Conservation (phyloP, 164 flowering plant genomes). For the Saururus chinensis region DNA sequence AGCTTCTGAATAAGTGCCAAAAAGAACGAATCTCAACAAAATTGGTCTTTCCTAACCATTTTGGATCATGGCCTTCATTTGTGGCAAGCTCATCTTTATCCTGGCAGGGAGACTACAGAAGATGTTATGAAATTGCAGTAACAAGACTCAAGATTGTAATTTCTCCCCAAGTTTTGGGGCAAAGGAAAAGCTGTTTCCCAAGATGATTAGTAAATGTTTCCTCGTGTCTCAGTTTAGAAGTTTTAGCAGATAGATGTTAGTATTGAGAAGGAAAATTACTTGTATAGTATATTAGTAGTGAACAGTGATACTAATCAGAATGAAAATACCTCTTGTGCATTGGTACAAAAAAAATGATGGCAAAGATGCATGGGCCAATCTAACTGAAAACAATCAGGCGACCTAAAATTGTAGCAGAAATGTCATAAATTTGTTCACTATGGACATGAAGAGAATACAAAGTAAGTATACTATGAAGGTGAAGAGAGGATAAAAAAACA, state of each 20-base stretch:
- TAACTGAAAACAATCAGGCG: constrained; percentile 51
- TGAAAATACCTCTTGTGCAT: constrained; percentile 1
- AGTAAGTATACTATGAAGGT: not conserved
- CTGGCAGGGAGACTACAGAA: constrained; percentile 12
- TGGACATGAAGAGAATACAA: not conserved
- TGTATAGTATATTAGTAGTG: not conserved
- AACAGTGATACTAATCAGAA: not conserved
- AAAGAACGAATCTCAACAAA: constrained; percentile 91
- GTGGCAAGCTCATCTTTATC: not conserved
- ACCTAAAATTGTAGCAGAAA: constrained; percentile 28
- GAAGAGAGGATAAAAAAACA: constrained; percentile 1
- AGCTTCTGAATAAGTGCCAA: constrained; percentile 90
- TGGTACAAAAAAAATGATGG: constrained; percentile 40
- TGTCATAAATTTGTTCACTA: not conserved
- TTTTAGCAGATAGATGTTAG: not conserved
- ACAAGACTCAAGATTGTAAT: not conserved
- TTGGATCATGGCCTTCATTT: constrained; percentile 23
- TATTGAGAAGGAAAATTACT: not conserved
- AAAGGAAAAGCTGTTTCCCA: no score
- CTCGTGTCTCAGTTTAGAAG: not conserved
- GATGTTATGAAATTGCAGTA: not conserved
- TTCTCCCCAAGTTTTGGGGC: not conserved
- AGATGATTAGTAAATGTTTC: no score
- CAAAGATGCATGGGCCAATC: constrained; percentile 63
- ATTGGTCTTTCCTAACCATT: constrained; percentile 93